These are phyloP conservation scores for Erysimum pusillum DNA, from an alignment of 441 rosid species.

Conservation along the genomic window DNA sequence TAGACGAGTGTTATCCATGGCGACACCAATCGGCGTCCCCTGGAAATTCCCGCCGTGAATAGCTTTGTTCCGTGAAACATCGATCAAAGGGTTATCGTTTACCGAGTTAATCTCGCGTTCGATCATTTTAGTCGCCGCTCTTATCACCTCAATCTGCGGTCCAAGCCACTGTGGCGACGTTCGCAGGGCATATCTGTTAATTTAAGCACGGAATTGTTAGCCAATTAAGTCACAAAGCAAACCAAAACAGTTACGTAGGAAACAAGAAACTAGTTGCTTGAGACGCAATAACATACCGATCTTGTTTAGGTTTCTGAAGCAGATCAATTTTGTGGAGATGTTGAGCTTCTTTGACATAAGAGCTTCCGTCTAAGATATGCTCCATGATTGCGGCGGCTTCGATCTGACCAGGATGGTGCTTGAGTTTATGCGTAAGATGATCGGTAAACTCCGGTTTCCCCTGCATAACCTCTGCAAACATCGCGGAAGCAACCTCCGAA, in stretches of 20 bases:
- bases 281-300: constrained; percentile 35
- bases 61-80: not conserved
- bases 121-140: constrained; percentile 22
- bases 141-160: constrained; percentile 61
- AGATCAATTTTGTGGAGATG: constrained; percentile 58
- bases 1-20: not conserved
- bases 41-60: not conserved
- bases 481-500: constrained; percentile 55
- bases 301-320: constrained; percentile 63
- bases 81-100: not conserved
- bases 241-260: not conserved
- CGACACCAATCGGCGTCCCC: not conserved
- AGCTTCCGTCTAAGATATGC: constrained; percentile 58
- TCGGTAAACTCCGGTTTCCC: constrained; percentile 68
- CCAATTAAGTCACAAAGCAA: too few relatives aligned
- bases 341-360: constrained; percentile 57
- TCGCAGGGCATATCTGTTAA: constrained; percentile 52
- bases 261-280: not conserved
- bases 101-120: not conserved
- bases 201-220: not conserved
- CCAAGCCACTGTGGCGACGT: constrained; percentile 70
- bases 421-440: constrained; percentile 63
- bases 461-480: constrained; percentile 63
- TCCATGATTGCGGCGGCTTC: constrained; percentile 73
- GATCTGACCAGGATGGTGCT: constrained; percentile 68